These are phyloP conservation scores for Moesziomyces globuligerus DNA, from an alignment of 1,284 basidiomycete species.

Conservation along the genomic window DNA sequence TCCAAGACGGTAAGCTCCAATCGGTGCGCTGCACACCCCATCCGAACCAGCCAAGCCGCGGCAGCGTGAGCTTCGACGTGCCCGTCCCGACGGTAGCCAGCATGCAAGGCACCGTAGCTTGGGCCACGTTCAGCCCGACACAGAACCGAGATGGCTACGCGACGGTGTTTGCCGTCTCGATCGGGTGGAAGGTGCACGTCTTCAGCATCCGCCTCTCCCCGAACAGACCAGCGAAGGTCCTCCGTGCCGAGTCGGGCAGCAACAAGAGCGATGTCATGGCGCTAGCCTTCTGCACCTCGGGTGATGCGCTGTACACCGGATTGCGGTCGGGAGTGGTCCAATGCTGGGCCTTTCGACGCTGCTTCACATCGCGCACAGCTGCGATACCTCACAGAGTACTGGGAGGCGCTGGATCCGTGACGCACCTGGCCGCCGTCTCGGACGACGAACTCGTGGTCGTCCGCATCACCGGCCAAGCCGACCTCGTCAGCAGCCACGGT, in stretches of 20 bases:
- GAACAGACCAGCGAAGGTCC: too few relatives aligned
- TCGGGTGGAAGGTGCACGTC: not conserved
- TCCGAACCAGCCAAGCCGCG: too few relatives aligned
- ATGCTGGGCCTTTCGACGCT: constrained; percentile 1
- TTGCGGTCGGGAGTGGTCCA: constrained; percentile 12
- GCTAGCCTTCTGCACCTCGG: constrained; percentile 1
- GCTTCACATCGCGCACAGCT: not conserved
- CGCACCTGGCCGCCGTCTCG: constrained; percentile 11
- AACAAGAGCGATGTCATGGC: constrained; percentile 24
- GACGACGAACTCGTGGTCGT: constrained; percentile 14
- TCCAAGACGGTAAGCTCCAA: too few relatives aligned
- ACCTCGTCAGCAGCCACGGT: constrained; percentile 10
- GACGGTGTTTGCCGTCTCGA: not conserved
- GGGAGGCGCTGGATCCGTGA: constrained; percentile 16
- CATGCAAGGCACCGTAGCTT: too few relatives aligned
- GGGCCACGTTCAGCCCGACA: too few relatives aligned
- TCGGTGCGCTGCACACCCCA: too few relatives aligned
- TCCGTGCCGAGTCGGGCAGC: too few relatives aligned
- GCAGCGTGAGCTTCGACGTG: too few relatives aligned
- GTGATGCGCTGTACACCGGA: constrained; percentile 16
- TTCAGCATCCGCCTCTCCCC: not conserved
- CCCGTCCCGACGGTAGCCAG: too few relatives aligned
- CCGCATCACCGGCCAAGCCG: constrained; percentile 21
- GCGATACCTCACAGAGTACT: not conserved
- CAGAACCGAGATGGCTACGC: constrained; percentile 1